Conservation (phyloP, 192 early-diverging fungal species). For the Coemansia sp. region DNA sequence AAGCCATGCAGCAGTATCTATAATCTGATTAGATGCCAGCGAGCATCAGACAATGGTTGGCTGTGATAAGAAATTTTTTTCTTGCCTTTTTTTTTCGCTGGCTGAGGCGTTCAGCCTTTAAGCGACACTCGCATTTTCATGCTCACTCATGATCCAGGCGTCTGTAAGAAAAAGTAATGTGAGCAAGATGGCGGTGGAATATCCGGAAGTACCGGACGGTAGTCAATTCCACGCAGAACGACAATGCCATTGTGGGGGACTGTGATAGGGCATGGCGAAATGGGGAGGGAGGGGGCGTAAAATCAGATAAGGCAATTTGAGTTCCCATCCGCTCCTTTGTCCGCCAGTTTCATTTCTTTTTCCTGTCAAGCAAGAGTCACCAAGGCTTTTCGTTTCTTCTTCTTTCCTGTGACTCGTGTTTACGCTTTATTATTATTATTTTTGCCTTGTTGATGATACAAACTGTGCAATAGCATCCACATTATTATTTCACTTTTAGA, state of each 20-base stretch:
- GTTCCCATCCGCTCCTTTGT: not conserved
- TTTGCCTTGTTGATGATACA: slow-evolving; percentile 3
- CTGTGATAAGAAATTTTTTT: not conserved
- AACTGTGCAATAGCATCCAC: not conserved
- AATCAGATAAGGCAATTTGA: slow-evolving; percentile 8
- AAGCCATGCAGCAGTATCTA: slow-evolving; percentile 2
- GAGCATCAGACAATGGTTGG: not conserved
- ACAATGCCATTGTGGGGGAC: not conserved
- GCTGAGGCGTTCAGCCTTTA: not conserved
- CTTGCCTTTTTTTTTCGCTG: not conserved
- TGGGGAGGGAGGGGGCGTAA: not conserved
- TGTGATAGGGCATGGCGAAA: not conserved
- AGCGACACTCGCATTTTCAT: not conserved
- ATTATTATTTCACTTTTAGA: slow-evolving; percentile 2
- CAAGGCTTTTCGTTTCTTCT: not conserved
- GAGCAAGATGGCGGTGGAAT: not conserved
- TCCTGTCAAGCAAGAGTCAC: slow-evolving; percentile 3
- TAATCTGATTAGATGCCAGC: too few species aligned
- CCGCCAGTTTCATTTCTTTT: not conserved
- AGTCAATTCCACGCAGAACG: not conserved
- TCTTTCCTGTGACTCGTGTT: not conserved
- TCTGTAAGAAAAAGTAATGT: too few species aligned
- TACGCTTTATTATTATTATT: not conserved
- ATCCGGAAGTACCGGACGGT: not conserved
- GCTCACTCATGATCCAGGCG: not conserved